Base-by-base conservation (phyloP, 768 basidiomycete species). In the Coprinopsis strossmayeri region DNA sequence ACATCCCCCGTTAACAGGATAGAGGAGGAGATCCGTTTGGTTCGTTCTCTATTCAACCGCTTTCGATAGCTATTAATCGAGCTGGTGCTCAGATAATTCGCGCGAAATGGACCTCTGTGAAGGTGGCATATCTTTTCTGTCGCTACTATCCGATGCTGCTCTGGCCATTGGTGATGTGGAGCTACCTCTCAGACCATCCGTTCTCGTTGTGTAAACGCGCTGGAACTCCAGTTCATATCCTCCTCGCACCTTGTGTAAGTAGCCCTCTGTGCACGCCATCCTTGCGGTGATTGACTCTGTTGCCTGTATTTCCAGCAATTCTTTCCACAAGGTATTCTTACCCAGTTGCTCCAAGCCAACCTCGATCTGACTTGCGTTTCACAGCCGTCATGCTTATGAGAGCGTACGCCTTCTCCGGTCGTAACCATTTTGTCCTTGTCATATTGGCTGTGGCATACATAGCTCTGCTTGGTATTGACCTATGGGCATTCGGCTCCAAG, bases 301-400 rank as follows among this genome's bases (percentile, higher is more conserved):
- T 13, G 9, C 18, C 23, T 21, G 38, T 27, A 10, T 23, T 21
- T 32, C 15, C 49, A 73, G 70, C 69, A 72, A 69, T 56, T 70
- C 23, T 64, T 68, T 47, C 65, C 67, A 1, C 70, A 69, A 63
- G 69, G 71, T 68, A 47, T 15, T n/a, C 26, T 24, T 21, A 20
- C 2, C 24, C 18, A 3, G 3, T 17, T 26, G 11, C 9, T n/a
- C n/a, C n/a, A n/a, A n/a, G n/a, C n/a, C n/a, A n/a, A n/a, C n/a
- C n/a, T n/a, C n/a, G n/a, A n/a, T n/a, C n/a, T n/a, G n/a, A n/a
- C n/a, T n/a, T n/a, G n/a, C n/a, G n/a, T n/a, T n/a, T n/a, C n/a
- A 38, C 43, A 72, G 72, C 58, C 42, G 70, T 74, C 20, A 72
- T 74, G 68, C 25, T 71, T 41, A 70, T 72, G 65, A 61, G 72